Conservation (phyloP, 768 basidiomycete genomes). For the Pleurotus eryngii region DNA sequence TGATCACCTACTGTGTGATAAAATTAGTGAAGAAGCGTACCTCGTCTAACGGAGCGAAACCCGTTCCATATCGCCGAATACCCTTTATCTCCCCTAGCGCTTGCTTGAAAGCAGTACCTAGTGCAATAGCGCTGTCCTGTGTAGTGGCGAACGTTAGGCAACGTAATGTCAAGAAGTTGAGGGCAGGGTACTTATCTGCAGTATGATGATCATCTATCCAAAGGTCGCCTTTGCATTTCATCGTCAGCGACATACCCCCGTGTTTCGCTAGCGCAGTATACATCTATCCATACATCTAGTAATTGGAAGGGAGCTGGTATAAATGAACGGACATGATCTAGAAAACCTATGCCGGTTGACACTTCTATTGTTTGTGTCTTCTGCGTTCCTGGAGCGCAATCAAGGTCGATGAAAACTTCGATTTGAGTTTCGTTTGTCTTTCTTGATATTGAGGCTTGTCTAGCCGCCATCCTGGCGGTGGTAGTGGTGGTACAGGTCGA, state of each 20-base stretch:
- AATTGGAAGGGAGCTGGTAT: slow-evolving; percentile 19
- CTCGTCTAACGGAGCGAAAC: slow-evolving; percentile 96
- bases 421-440: slow-evolving; percentile 93
- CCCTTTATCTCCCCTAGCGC: slow-evolving; percentile 94
- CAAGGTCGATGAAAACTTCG: slow-evolving; percentile 77
- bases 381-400: slow-evolving; percentile 63
- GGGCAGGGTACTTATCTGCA: slow-evolving; percentile 73
- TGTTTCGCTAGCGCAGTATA: slow-evolving; percentile 97
- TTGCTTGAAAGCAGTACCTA: slow-evolving; percentile 89
- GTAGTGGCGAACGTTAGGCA: slow-evolving; percentile 18
- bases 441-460: slow-evolving; percentile 70
- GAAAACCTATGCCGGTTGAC: slow-evolving; percentile 95
- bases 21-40: slow-evolving; percentile 32
- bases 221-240: slow-evolving; percentile 93
- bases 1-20: neutral
- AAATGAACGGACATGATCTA: slow-evolving; percentile 99
- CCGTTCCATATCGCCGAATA: slow-evolving; percentile 92
- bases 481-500: too few species aligned
- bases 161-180: neutral
- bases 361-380: slow-evolving; percentile 75
- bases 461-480: slow-evolving; percentile 30
- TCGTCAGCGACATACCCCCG: slow-evolving; percentile 84
- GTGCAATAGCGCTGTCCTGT: slow-evolving; percentile 89
- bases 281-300: slow-evolving; percentile 58
- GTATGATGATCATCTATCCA: slow-evolving; percentile 99